Evolutionary conservation across 768 basidiomycete genomes (phyloP).

Genomic region (Leccinum obscurum): DNA sequence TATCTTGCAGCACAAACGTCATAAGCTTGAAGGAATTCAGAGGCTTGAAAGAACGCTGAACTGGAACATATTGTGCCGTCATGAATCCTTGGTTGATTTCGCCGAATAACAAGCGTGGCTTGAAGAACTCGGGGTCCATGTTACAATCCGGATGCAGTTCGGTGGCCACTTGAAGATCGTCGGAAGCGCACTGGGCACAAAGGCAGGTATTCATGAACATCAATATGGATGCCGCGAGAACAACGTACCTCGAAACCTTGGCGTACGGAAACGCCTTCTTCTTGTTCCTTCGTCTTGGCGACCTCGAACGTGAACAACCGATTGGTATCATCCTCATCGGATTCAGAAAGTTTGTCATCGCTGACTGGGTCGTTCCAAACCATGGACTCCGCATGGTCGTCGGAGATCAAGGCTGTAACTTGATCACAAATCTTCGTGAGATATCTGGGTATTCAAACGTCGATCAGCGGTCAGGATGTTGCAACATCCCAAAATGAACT

Average conservation of each 20-base stretch:
- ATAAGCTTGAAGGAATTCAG: slow-evolving; percentile 6
- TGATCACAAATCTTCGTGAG: slow-evolving; percentile 61
- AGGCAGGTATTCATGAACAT: no score
- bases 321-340: slow-evolving; percentile 42
- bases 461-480: neutral
- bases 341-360: slow-evolving; percentile 25
- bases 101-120: slow-evolving; percentile 37
- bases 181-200: slow-evolving; percentile 16
- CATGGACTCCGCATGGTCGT: slow-evolving; percentile 44
- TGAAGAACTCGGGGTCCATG: slow-evolving; percentile 21
- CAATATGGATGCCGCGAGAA: no score
- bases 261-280: slow-evolving; percentile 46
- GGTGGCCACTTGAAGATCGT: slow-evolving; percentile 9
- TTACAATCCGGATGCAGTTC: slow-evolving; percentile 23
- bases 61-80: slow-evolving; percentile 30
- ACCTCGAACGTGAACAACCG: slow-evolving; percentile 59
- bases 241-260: slow-evolving; percentile 45
- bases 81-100: slow-evolving; percentile 45
- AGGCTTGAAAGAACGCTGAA: slow-evolving; percentile 11
- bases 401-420: slow-evolving; percentile 47
- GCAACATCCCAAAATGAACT: neutral
- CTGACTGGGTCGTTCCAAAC: slow-evolving; percentile 41
- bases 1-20: slow-evolving; percentile 22
- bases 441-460: slow-evolving; percentile 39
- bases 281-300: slow-evolving; percentile 54